A percentile compares a stretch with the other conserved stretches of the same genome.
Conservation (phyloP, 345 rosid genomes). For the Isatis tinctoria region DNA sequence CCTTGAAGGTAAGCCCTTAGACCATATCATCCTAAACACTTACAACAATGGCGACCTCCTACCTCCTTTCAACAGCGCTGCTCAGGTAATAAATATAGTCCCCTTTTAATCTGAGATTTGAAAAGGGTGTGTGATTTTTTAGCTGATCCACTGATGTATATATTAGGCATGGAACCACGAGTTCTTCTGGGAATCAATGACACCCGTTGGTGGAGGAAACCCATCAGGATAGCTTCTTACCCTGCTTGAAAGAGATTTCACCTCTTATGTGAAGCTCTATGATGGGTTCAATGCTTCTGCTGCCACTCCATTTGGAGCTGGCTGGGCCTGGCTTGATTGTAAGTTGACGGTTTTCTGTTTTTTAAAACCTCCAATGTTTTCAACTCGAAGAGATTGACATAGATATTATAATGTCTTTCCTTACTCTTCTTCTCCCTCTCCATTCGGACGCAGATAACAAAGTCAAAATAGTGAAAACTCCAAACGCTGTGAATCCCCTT, state of each 20-base stretch:
- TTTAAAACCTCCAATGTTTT: background rate
- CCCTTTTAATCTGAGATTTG: too few relatives aligned
- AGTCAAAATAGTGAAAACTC: constrained; percentile 78
- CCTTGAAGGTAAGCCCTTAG: constrained; percentile 64
- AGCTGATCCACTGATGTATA: background rate
- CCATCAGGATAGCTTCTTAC: constrained; percentile 78
- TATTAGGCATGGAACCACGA: constrained; percentile 92
- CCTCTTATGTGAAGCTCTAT: constrained; percentile 64
- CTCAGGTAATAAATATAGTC: constrained; percentile 51
- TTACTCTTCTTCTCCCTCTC: background rate
- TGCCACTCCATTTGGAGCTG: constrained; percentile 87
- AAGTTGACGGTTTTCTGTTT: constrained; percentile 24
- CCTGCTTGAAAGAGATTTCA: constrained; percentile 82
- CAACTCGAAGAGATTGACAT: background rate
- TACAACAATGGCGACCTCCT: constrained; percentile 78
- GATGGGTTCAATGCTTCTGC: constrained; percentile 68
- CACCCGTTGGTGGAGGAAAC: constrained; percentile 87
- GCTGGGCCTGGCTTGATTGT: constrained; percentile 98
- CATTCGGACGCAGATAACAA: constrained; percentile 64
- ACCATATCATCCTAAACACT: constrained; percentile 46
- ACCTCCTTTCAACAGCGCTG: constrained; percentile 91
- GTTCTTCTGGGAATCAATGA: constrained; percentile 95
- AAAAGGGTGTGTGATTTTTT: background rate
- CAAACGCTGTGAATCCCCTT: constrained; percentile 91
- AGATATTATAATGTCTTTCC: background rate